Base-by-base conservation (phyloP, 2,329 filamentous ascomycete species). In the Kalaharituber pfeilii region DNA sequence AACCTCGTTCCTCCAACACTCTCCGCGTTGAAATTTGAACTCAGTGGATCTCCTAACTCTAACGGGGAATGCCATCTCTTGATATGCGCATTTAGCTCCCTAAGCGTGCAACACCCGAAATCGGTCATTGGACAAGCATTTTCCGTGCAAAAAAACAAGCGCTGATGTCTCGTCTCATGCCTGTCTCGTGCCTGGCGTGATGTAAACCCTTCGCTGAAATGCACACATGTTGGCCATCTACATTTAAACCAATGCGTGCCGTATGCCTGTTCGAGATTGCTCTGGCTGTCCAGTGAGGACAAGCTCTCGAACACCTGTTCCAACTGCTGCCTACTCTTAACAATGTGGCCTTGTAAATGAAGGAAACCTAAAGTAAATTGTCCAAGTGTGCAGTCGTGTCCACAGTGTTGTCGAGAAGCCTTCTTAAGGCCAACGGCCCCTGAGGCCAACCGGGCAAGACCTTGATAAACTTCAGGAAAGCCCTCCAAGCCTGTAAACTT, bases 191-290 rank as follows among this genome's bases (percentile, higher is more conserved):
- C 59, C 8, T 62, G 58, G 1, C 58, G 44, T 7, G 61, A 63
- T 5, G 62, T 60, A 60, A 71, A 73, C 0, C 72, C 72, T 39
- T 70, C 63, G 45, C 70, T 65, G 59, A 73, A 74, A 62, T 66
- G 70, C 8, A 62, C 63, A 60, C 72, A 73, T 1, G 62, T 67
- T 8, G 69, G 63, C 15, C 65, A 66, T 2, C 62, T 56, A 59
- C 72, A 73, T 54, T 73, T 73, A 65, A 65, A 73, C 8, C 65
- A 47, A 7, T 65, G 66, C 67, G 9, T 62, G 49, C 47, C 15
- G 22, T 44, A 51, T 45, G 15, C 4, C 52, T 45, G 8, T 18
- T 47, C 22, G 9, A 45, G 11, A 13, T 8, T 9, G 11, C 22
- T 7, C 39, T 9, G 8, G 9, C 22, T 13, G 18, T 24, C 22